Base-by-base conservation (phyloP, 1,284 basidiomycete species). In the Cryptococcus deneoformans region DNA sequence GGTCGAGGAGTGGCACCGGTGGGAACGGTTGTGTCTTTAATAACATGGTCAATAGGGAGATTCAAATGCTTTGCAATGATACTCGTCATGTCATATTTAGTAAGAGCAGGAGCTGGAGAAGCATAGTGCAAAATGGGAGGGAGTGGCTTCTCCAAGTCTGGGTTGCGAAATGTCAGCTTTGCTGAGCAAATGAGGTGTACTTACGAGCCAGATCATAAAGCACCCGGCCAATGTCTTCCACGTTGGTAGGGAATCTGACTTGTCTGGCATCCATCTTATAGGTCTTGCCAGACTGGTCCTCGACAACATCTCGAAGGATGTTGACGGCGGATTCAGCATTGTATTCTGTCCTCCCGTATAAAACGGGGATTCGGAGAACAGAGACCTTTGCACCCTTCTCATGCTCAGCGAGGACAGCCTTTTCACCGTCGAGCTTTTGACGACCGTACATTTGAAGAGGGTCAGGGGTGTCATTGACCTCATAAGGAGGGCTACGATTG, bases 361-460 rank as follows among this genome's bases (percentile, higher is more conserved):
- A 59, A 24, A 79, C 61, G 10, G 79, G 80, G 0, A 82, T 78
- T 2, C 79, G 73, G 12, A 82, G 61, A 35, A 77, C 69, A 20
- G 77, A 73, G 4, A 72, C 61, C 5, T 63, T 66, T 0, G 69
- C 71, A 5, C 70, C 71, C 38, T 65, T 50, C 8, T 63, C 63
- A 7, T 65, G 62, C 16, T 70, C 69, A 0, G 59, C 63, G 8
- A 73, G 53, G 4, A 72, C 66, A 9, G 70, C 74, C 14, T 66
- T 47, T 61, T 80, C 67, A 55, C 78, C 68, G 34, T 71, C 68
- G 3, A 73, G 67, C 61, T 77, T 76, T 60, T 75, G 75, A 9
- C 68, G 65, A 43, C 80, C 80, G 52, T 82, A 82, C 57, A 77
- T 73, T 59, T 82, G 79, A 34, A 82, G 75, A 7, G 81, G 80